These are phyloP conservation scores for Scheffersomyces titani DNA, from an alignment of 1,139 yeast species.

Conservation along the genomic window DNA sequence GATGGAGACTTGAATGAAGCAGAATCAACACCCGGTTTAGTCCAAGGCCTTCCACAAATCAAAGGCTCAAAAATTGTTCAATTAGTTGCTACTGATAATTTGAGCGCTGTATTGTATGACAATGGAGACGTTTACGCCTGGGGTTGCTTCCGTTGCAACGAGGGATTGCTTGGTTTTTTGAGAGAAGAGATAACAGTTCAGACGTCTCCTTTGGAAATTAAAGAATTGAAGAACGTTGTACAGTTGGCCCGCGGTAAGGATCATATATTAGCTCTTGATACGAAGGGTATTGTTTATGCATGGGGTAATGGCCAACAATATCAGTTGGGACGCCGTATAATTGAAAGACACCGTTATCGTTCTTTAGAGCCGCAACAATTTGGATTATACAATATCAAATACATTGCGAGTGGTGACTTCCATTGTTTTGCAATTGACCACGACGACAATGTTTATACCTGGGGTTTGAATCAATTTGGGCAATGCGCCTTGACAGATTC, in stretches of 20 bases:
- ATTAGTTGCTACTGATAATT: slow-evolving; percentile 90
- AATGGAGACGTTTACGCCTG: slow-evolving; percentile 94
- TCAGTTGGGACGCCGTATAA: slow-evolving; percentile 82
- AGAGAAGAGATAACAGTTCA: slow-evolving; percentile 63
- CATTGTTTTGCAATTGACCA: slow-evolving; percentile 90
- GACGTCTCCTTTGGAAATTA: slow-evolving; percentile 63
- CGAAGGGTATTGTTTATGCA: slow-evolving; percentile 83
- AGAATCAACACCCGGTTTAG: slow-evolving; percentile 85
- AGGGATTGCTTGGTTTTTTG: slow-evolving; percentile 84
- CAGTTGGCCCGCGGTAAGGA: slow-evolving; percentile 93
- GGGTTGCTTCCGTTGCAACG: slow-evolving; percentile 96
- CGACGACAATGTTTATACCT: slow-evolving; percentile 69
- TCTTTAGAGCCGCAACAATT: slow-evolving; percentile 77
- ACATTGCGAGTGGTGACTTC: slow-evolving; percentile 90
- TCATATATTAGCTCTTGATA: slow-evolving; percentile 81
- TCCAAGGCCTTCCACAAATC: slow-evolving; percentile 61
- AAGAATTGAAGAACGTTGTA: slow-evolving; percentile 67
- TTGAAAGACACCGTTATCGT: slow-evolving; percentile 73
- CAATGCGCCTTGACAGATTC: slow-evolving; percentile 80
- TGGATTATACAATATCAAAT: slow-evolving; percentile 73
- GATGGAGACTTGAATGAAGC: slow-evolving; percentile 84
- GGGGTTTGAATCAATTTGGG: slow-evolving; percentile 98
- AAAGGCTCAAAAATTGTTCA: slow-evolving; percentile 58
- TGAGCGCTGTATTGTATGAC: slow-evolving; percentile 76
- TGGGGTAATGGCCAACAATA: slow-evolving; percentile 98